A percentile compares a stretch with the other conserved stretches of the same genome.
Conservation (phyloP, 2,329 filamentous ascomycete species). For the Aspergillus pseudoviridinutans region DNA sequence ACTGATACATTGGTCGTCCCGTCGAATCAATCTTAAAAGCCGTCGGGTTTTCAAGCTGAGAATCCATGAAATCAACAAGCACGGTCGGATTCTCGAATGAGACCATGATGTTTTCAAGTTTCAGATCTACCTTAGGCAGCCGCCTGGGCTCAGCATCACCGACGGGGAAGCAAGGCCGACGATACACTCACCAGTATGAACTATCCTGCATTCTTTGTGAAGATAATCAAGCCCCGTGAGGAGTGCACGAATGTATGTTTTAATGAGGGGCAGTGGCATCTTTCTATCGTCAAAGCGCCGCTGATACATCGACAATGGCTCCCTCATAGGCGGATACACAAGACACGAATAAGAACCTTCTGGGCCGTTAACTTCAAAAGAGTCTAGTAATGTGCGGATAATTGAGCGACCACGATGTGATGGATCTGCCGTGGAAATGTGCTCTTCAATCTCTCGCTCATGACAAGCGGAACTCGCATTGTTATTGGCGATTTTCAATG, state of each 20-base stretch:
- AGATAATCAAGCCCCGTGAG: conserved; percentile 43
- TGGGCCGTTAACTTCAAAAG: conserved; percentile 29
- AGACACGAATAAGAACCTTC: conserved; percentile 35
- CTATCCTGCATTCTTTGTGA: conserved; percentile 37
- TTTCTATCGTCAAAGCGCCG: conserved; percentile 25
- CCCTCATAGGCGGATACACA: conserved; percentile 37
- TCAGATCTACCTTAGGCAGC: conserved; percentile 33
- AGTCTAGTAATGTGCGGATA: conserved; percentile 33
- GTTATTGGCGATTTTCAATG: conserved; percentile 26
- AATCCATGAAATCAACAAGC: conserved; percentile 31
- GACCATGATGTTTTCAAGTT: conserved; percentile 44
- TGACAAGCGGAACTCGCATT: conserved; percentile 19
- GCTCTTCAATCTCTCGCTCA: conserved; percentile 32
- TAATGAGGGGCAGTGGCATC: conserved; percentile 33
- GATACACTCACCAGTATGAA: conserved; percentile 38
- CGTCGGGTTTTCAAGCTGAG: conserved; percentile 28
- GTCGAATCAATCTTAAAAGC: conserved; percentile 31
- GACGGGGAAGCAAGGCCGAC: conserved; percentile 7
- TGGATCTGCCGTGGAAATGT: conserved; percentile 29
- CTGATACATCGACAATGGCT: conserved; percentile 35
- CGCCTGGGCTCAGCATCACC: conserved; percentile 10
- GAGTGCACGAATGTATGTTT: conserved; percentile 34
- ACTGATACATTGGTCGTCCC: conserved; percentile 34
- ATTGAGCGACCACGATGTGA: conserved; percentile 31
- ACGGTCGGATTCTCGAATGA: conserved; percentile 28